A percentile compares a stretch with the other conserved stretches of the same genome.
phyloP scores from a whole-genome alignment of 2,329 filamentous ascomycete species.

The Tolypocladium tropicale region DNA sequence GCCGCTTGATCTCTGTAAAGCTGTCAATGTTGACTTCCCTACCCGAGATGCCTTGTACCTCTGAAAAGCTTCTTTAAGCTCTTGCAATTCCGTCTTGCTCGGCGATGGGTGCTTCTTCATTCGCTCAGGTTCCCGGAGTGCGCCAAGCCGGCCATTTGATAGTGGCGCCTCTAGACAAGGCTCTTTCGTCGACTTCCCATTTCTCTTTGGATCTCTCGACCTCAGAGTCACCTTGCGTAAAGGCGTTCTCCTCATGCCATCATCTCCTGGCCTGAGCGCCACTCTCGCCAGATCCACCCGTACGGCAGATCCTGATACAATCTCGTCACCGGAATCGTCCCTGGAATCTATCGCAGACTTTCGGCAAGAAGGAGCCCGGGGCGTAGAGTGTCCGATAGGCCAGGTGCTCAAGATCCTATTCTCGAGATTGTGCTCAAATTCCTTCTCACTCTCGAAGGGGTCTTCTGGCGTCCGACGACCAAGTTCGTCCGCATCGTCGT shows the following conservation, averaged over 20 bases:
- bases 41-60: constrained; percentile 16
- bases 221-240: constrained; percentile 3
- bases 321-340: neutral
- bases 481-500: neutral
- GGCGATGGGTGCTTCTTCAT: constrained; percentile 36
- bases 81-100: constrained; percentile 28
- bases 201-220: neutral
- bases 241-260: neutral
- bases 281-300: constrained; percentile 6
- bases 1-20: constrained; percentile 12
- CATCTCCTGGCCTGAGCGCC: constrained; percentile 4
- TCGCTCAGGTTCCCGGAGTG: constrained; percentile 4
- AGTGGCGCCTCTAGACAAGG: neutral
- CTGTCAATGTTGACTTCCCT: constrained; percentile 15
- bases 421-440: constrained; percentile 26
- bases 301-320: neutral
- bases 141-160: neutral
- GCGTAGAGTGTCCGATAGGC: constrained; percentile 28
- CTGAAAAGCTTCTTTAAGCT: constrained; percentile 24
- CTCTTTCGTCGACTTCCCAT: neutral
- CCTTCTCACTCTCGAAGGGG: constrained; percentile 23
- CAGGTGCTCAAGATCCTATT: constrained; percentile 24
- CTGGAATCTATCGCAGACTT: constrained; percentile 4
- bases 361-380: constrained; percentile 15
- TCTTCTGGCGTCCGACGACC: constrained; percentile 5